phyloP scores from a whole-genome alignment of 2,329 filamentous ascomycete genomes.

The Aspergillus tamarii region DNA sequence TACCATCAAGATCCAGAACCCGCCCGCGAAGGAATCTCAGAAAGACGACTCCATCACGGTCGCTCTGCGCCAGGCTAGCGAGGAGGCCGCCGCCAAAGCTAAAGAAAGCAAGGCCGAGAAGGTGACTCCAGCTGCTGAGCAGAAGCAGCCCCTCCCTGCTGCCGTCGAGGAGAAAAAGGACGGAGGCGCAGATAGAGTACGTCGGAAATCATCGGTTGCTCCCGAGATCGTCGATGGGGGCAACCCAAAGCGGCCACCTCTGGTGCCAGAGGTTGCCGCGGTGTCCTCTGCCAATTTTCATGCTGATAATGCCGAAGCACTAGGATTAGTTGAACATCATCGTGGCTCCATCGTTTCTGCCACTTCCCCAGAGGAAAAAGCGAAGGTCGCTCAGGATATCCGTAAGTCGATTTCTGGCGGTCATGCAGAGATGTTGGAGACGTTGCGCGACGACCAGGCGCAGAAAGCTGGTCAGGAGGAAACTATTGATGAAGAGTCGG shows the following conservation, averaged over 20 bases:
- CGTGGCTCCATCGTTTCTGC: conserved; percentile 41
- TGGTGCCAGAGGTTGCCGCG: conserved; percentile 40
- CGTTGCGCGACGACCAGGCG: conserved; percentile 34
- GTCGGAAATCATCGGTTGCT: conserved; percentile 33
- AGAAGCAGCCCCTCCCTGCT: conserved; percentile 20
- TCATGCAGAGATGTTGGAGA: conserved; percentile 28
- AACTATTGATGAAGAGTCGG: conserved; percentile 29
- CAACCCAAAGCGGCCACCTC: conserved; percentile 32
- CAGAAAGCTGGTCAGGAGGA: conserved; percentile 27
- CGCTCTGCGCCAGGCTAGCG: conserved; percentile 49
- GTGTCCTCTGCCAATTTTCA: conserved; percentile 44
- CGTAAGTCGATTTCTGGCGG: conserved; percentile 41
- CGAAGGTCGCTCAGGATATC: conserved; percentile 41
- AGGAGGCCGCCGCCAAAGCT: conserved; percentile 43
- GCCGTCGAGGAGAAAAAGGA: conserved; percentile 18
- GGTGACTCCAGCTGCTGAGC: conserved; percentile 14
- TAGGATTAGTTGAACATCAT: conserved; percentile 45
- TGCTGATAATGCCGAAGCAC: conserved; percentile 38
- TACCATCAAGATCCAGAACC: conserved; percentile 47
- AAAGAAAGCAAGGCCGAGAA: conserved; percentile 32
- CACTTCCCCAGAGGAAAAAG: conserved; percentile 37
- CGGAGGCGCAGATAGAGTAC: conserved; percentile 24
- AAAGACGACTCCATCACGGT: conserved; percentile 43
- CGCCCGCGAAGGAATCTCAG: conserved; percentile 39
- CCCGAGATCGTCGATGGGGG: conserved; percentile 31